A percentile compares a stretch with the other conserved stretches of the same genome.
phyloP scores from a whole-genome alignment of 2,329 filamentous ascomycete genomes.

The Botrytis fabae region DNA sequence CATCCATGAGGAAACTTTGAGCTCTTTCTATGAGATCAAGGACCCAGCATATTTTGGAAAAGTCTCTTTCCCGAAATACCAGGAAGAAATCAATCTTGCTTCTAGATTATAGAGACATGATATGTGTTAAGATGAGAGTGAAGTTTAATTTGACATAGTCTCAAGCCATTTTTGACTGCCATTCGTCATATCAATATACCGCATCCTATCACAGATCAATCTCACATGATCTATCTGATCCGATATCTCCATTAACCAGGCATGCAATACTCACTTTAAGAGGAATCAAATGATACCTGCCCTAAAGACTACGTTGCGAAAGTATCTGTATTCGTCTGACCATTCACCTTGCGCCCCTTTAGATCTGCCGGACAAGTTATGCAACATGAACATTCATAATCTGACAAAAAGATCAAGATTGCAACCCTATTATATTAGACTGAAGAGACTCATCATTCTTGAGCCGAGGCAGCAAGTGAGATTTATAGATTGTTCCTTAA shows the following conservation, averaged over 20 bases:
- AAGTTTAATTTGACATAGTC: neutral
- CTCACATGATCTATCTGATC: neutral
- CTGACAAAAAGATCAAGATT: neutral
- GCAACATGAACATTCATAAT: neutral
- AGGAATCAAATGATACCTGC: too few relatives aligned
- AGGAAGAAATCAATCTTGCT: too few relatives aligned
- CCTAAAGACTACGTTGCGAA: too few relatives aligned
- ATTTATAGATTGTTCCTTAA: neutral
- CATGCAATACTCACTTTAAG: accelerated
- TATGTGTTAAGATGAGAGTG: neutral
- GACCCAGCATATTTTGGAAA: neutral
- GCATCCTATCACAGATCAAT: neutral
- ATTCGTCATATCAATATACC: neutral
- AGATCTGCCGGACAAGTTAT: too few relatives aligned
- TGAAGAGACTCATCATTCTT: neutral
- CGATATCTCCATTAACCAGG: neutral
- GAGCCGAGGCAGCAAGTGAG: neutral
- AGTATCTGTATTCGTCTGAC: too few relatives aligned
- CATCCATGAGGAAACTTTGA: neutral
- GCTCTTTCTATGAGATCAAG: accelerated
- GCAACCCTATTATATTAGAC: neutral
- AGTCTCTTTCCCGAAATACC: neutral
- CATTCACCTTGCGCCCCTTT: too few relatives aligned
- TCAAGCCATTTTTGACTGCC: neutral
- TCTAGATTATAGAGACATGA: neutral